Conservation (phyloP, 805 yeast species). For the Schwanniomyces yamadae region DNA sequence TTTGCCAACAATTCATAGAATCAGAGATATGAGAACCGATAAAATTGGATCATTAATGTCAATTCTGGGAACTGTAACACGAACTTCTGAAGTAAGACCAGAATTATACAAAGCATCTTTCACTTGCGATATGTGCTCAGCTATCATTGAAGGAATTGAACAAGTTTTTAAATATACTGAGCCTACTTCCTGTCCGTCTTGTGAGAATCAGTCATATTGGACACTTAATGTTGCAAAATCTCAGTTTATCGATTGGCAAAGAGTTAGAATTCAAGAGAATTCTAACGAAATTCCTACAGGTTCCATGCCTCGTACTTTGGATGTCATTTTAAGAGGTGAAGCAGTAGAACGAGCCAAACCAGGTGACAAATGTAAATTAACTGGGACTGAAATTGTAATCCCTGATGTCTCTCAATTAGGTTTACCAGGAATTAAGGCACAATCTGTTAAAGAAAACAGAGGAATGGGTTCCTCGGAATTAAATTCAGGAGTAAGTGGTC, state of each 20-base stretch:
- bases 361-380: constrained; percentile 91
- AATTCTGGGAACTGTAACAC: constrained; percentile 91
- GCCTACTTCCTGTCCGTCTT: constrained; percentile 88
- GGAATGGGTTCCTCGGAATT: constrained; percentile 67
- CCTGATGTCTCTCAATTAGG: constrained; percentile 95
- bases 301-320: constrained; percentile 96
- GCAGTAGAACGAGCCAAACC: constrained; percentile 95
- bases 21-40: constrained; percentile 88
- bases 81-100: constrained; percentile 95
- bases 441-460: constrained; percentile 65
- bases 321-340: constrained; percentile 89
- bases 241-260: constrained; percentile 94
- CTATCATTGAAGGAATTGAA: constrained; percentile 84
- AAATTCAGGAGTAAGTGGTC: constrained; percentile 84
- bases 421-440: constrained; percentile 91
- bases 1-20: constrained; percentile 75
- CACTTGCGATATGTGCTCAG: constrained; percentile 84
- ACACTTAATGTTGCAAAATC: constrained; percentile 80
- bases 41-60: constrained; percentile 81
- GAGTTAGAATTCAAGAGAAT: constrained; percentile 91
- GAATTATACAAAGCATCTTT: constrained; percentile 86
- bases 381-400: constrained; percentile 91
- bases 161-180: constrained; percentile 92
- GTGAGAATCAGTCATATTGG: constrained; percentile 86
- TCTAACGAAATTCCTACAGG: constrained; percentile 97